Base-by-base conservation (phyloP, 2,329 filamentous ascomycete genomes). In the Phialophora verrucosa region DNA sequence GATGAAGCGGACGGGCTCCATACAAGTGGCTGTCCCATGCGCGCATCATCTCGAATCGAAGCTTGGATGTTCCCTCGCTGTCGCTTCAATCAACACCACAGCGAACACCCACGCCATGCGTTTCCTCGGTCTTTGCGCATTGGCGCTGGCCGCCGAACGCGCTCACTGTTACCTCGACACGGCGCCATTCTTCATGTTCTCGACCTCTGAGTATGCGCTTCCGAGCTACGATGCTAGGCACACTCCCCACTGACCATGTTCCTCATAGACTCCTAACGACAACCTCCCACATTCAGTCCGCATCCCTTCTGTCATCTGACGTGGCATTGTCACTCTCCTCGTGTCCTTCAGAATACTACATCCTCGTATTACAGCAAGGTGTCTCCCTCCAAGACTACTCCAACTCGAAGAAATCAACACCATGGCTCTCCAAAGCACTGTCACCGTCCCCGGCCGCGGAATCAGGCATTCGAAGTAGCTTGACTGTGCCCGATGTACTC, bases 161-260 rank as follows among this genome's bases (percentile, higher is more conserved):
- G 70, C 68, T 42, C 64, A 68, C 53, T 69, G 64, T 58, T 73
- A 73, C 63, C 65, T 71, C 47, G 90, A 97, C 79, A 92, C 93
- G 1, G 93, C 92, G 62, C 94, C 95, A 20, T 95, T 97, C 79
- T 86, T 97, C 76, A 82, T 97, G 71, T 90, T 96, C 78, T 97
- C 94, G 35, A 94, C 90, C 54, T 86, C 90, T 69, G 83, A 89
- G 93, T 97, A 89, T 74, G 31, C 23, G 53, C n/a, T 32, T 35
- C 31, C 38, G 53, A n/a, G 53, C 51, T 12, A 62, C 67, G 62
- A 56, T 25, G 31, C 47, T 44, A 27, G 38, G 42, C 35, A 62
- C 20, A 23, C 10, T n/a, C 20, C 32, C 42, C 32, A 61, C 64
- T 66, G 42, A 66, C 32, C 49, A 56, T 38, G 35, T 8, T 61